Conservation (phyloP, 1,139 yeast genomes). For the Entelexis sorbosivorans region DNA sequence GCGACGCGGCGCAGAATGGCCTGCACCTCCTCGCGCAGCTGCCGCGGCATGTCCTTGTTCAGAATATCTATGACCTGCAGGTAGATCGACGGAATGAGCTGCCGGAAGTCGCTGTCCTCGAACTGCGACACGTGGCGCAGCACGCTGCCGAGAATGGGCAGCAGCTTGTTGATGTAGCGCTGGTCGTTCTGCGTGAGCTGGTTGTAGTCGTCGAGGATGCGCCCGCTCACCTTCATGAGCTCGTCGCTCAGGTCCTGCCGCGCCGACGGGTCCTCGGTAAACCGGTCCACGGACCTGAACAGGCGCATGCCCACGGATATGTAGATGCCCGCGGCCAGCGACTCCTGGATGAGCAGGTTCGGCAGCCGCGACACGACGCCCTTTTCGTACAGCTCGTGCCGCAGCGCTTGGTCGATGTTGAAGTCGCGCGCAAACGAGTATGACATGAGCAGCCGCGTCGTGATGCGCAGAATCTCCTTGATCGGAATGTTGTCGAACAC, state of each 20-base stretch:
- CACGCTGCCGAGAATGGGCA: slow-evolving; percentile 83
- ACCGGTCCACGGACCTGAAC: slow-evolving; percentile 53
- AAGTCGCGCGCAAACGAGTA: slow-evolving; percentile 76
- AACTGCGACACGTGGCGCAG: slow-evolving; percentile 70
- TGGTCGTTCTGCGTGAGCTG: slow-evolving; percentile 61
- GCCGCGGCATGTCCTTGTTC: slow-evolving; percentile 57
- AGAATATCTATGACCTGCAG: slow-evolving; percentile 54
- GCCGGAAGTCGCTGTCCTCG: slow-evolving; percentile 60
- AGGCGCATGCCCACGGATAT: slow-evolving; percentile 69
- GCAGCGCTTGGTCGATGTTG: slow-evolving; percentile 76
- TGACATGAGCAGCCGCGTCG: slow-evolving; percentile 52
- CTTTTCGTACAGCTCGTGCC: slow-evolving; percentile 80
- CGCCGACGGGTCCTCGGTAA: slow-evolving; percentile 22
- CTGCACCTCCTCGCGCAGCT: slow-evolving; percentile 57
- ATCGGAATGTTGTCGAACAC: slow-evolving; percentile 66
- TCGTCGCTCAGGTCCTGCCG: slow-evolving; percentile 39
- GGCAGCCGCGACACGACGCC: slow-evolving; percentile 91
- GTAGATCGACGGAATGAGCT: slow-evolving; percentile 57
- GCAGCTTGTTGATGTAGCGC: slow-evolving; percentile 73
- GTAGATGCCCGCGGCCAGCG: slow-evolving; percentile 79
- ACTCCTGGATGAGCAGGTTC: slow-evolving; percentile 81
- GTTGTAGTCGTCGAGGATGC: slow-evolving; percentile 58
- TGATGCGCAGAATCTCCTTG: slow-evolving; percentile 46
- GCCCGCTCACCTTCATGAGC: slow-evolving; percentile 60
- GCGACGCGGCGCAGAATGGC: slow-evolving; percentile 62